phyloP scores from a whole-genome alignment of 2,329 filamentous ascomycete genomes.

The Mycocentrospora acerina region DNA sequence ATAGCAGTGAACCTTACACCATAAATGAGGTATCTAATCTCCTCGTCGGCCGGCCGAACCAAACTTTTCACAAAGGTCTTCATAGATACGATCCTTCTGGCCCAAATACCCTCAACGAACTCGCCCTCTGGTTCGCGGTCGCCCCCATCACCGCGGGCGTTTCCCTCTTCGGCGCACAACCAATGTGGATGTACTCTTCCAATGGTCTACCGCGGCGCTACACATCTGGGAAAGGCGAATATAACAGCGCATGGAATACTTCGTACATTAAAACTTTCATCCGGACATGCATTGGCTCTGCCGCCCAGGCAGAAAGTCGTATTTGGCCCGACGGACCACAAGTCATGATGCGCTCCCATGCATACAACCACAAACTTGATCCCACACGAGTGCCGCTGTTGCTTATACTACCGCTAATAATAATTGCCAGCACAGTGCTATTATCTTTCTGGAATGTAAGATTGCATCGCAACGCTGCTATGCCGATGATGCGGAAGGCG shows the following conservation, averaged over 20 bases:
- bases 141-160: constrained; percentile 7
- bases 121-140: constrained; percentile 9
- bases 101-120: constrained; percentile 4
- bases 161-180: constrained; percentile 5
- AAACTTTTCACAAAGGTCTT: too few relatives aligned
- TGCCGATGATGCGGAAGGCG: too few relatives aligned
- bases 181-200: not conserved
- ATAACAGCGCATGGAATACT: not conserved
- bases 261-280: constrained; percentile 1
- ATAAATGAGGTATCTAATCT: not conserved
- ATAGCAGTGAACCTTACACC: not conserved
- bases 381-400: too few relatives aligned
- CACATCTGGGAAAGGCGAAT: not conserved
- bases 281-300: not conserved
- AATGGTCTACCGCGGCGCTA: not conserved
- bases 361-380: too few relatives aligned
- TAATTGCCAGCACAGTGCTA: too few relatives aligned
- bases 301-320: not conserved
- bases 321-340: too few relatives aligned
- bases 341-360: too few relatives aligned
- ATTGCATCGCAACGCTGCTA: too few relatives aligned
- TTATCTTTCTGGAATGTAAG: too few relatives aligned
- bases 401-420: too few relatives aligned
- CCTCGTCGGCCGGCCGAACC: not conserved
- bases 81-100: too few relatives aligned